These are phyloP conservation scores for Dendrobium chrysotoxum DNA, from an alignment of 106 monocot genomes.

Conservation along the genomic window DNA sequence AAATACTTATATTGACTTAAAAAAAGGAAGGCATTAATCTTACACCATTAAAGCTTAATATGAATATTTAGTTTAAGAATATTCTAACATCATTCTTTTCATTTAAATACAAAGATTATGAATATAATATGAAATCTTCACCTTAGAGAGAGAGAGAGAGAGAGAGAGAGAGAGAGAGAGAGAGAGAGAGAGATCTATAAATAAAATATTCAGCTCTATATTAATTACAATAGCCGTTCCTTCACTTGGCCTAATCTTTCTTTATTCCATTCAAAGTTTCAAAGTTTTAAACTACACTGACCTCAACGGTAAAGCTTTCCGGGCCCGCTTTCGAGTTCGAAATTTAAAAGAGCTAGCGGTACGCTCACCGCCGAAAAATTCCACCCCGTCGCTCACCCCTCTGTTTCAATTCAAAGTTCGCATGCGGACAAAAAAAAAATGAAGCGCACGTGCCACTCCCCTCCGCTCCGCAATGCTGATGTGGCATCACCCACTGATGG, in stretches of 20 bases:
- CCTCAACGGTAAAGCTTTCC: neutral
- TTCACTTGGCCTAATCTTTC: neutral
- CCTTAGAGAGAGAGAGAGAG: too few relatives aligned
- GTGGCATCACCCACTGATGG: neutral
- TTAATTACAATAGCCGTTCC: neutral
- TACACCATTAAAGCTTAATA: too few relatives aligned
- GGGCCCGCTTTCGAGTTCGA: neutral
- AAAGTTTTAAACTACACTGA: neutral
- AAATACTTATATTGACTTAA: too few relatives aligned
- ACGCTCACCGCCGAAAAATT: neutral
- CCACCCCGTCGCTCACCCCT: too few relatives aligned
- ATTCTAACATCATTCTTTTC: too few relatives aligned
- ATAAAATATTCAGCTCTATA: neutral
- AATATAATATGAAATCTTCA: too few relatives aligned
- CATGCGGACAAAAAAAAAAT: neutral
- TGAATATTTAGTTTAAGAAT: too few relatives aligned
- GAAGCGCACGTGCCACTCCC: slow-evolving; percentile 3
- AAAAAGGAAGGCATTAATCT: too few relatives aligned
- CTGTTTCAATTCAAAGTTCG: neutral
- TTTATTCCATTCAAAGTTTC: neutral
- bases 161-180: too few relatives aligned
- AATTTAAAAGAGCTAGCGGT: slow-evolving; percentile 3
- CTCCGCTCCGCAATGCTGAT: neutral
- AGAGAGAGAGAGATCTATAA: too few relatives aligned
- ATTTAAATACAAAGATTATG: too few relatives aligned